These are phyloP conservation scores for Sclerotinia sclerotiorum DNA, from an alignment of 2,329 filamentous ascomycete genomes.

Conservation along the genomic window DNA sequence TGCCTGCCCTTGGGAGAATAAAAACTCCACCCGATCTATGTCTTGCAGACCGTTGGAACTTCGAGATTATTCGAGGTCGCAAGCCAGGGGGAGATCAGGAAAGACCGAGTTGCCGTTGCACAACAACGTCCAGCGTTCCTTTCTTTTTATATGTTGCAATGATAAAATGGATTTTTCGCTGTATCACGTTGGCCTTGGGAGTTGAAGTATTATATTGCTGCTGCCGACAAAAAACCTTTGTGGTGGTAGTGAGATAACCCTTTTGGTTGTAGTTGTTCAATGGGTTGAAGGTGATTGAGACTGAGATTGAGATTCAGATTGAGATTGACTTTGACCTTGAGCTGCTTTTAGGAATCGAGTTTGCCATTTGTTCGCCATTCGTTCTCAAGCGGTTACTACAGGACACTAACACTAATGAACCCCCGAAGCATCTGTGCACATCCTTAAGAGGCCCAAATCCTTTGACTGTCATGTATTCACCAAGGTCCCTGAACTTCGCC, in stretches of 20 bases:
- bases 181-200: not conserved
- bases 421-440: not conserved
- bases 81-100: constrained; percentile 4
- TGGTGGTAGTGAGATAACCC: not conserved
- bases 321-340: too few species aligned
- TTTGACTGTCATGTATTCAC: constrained; percentile 2
- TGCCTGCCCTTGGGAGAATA: not conserved
- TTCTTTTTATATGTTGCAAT: not conserved
- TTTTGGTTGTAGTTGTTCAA: constrained; percentile 7
- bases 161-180: not conserved
- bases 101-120: constrained; percentile 3
- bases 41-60: not conserved
- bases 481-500: not conserved
- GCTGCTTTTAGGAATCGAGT: constrained; percentile 7
- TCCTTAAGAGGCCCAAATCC: not conserved
- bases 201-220: constrained; percentile 4
- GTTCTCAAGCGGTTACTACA: constrained; percentile 15
- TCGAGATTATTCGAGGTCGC: constrained; percentile 7
- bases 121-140: constrained; percentile 19
- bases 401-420: not conserved
- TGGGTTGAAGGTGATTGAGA: constrained; percentile 9
- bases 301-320: not conserved
- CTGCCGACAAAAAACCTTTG: not conserved
- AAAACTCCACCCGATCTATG: constrained; percentile 11
- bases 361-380: constrained; percentile 8